Conservation (phyloP, 192 early-diverging fungal genomes). For the Linnemannia hyalina region DNA sequence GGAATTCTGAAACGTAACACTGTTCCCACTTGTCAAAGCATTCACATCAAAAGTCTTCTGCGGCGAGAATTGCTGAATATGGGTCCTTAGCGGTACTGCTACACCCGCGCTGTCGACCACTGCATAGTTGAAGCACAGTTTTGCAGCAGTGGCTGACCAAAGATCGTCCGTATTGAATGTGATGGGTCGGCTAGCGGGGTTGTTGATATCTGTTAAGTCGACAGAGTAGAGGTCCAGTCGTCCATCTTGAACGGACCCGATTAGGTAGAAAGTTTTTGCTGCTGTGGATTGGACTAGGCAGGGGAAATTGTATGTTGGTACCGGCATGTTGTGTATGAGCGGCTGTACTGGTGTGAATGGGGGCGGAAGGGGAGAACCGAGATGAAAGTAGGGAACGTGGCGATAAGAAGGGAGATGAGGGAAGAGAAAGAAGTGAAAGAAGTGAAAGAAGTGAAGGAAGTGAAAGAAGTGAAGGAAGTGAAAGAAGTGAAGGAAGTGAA, state of each 20-base stretch:
- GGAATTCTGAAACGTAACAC: no score
- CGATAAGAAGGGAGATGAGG: no score
- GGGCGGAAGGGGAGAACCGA: no score
- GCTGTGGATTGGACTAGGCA: background rate
- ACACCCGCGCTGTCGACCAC: background rate
- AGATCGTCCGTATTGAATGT: background rate
- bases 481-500: no score
- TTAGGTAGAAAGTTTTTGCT: background rate
- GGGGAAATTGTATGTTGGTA: background rate
- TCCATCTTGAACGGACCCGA: background rate
- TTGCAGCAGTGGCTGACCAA: background rate
- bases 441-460: no score
- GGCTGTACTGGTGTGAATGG: background rate
- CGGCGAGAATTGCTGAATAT: background rate
- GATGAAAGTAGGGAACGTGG: no score
- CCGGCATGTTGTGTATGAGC: background rate
- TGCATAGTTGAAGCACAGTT: background rate
- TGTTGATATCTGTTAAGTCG: background rate
- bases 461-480: no score
- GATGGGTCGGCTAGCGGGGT: background rate
- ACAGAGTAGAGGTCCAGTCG: background rate
- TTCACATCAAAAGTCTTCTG: background rate
- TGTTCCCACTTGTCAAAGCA: background rate
- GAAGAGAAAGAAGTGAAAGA: no score
- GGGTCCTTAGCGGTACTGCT: background rate